These are phyloP conservation scores for Bipolaris bicolor DNA, from an alignment of 2,329 filamentous ascomycete species.

Conservation along the genomic window DNA sequence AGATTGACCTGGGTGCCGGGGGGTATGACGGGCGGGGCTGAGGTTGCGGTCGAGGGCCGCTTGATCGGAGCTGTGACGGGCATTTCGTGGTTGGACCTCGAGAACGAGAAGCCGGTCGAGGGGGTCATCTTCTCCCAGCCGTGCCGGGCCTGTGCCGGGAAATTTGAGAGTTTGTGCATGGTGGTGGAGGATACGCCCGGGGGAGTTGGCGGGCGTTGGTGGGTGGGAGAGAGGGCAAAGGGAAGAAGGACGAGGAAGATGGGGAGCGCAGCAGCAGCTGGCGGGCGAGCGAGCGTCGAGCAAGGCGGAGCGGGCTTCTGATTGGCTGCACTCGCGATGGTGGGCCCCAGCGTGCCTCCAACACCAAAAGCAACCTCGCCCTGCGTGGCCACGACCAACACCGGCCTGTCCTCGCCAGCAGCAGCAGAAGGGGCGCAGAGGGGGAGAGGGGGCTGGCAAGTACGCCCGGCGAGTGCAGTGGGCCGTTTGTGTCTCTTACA, in stretches of 20 bases:
- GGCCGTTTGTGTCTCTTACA: too few relatives aligned
- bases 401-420: background rate
- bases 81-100: conserved; percentile 64
- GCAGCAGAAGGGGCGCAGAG: too few relatives aligned
- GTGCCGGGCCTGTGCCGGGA: conserved; percentile 69
- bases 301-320: conserved; percentile 6
- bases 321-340: conserved; percentile 13
- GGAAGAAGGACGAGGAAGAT: conserved; percentile 27
- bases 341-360: conserved; percentile 9
- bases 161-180: conserved; percentile 74
- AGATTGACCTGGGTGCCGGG: conserved; percentile 83
- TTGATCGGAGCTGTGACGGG: conserved; percentile 60
- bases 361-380: conserved; percentile 8
- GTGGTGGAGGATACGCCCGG: conserved; percentile 38
- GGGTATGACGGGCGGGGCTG: conserved; percentile 67
- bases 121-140: conserved; percentile 72
- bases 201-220: conserved; percentile 34
- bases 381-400: background rate
- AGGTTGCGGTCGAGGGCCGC: conserved; percentile 58
- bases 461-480: too few relatives aligned
- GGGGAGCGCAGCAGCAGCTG: conserved; percentile 22
- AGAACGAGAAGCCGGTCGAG: conserved; percentile 66
- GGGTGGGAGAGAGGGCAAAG: conserved; percentile 27
- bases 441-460: too few relatives aligned
- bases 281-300: conserved; percentile 19